Conservation (phyloP, 768 basidiomycete genomes). For the Termitomyces eurrhizus region DNA sequence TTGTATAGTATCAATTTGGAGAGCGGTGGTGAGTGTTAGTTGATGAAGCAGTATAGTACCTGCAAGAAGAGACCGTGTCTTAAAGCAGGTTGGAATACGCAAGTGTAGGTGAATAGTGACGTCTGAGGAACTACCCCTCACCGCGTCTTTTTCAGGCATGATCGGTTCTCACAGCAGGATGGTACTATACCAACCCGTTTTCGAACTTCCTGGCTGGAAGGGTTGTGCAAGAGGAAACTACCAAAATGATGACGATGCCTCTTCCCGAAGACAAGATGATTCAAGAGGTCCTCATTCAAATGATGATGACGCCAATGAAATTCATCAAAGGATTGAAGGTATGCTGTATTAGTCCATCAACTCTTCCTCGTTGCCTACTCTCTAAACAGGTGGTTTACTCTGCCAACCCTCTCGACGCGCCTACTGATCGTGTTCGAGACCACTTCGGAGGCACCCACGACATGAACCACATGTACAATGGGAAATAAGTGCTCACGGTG, state of each 20-base stretch:
- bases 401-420: not conserved
- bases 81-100: not conserved
- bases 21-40: conserved; percentile 89
- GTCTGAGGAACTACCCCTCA: not conserved
- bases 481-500: not conserved
- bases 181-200: too few relatives aligned
- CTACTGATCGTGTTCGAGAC: not conserved
- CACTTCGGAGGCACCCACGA: not conserved
- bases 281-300: too few relatives aligned
- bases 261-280: too few relatives aligned
- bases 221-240: too few relatives aligned
- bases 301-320: not conserved
- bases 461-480: not conserved
- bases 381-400: not conserved
- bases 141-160: too few relatives aligned
- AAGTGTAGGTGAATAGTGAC: not conserved
- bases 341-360: not conserved
- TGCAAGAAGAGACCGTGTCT: not conserved
- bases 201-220: not conserved
- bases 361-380: not conserved
- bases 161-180: too few relatives aligned
- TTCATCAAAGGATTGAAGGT: not conserved
- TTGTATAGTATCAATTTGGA: conserved; percentile 95
- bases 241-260: not conserved
- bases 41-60: conserved; percentile 87